Evolutionary conservation across 495 filamentous ascomycete species (phyloP), one percentile per base, ranked within the genome.

Genomic region (Hypomontagnella monticulosa): DNA sequence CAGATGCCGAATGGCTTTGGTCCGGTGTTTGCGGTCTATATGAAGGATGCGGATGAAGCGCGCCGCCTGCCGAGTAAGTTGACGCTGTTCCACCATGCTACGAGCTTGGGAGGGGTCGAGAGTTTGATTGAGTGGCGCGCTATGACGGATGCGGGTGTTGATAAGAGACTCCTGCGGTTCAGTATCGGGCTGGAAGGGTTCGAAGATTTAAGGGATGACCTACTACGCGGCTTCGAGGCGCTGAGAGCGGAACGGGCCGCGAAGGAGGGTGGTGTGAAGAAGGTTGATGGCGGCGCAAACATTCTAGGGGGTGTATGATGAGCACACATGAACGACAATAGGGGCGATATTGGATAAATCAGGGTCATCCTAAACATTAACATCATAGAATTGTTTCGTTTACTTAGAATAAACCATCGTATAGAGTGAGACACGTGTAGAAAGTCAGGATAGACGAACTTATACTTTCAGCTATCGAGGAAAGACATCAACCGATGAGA

Each of bases 1-100:
- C 95, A 98, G 81, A 97, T 99, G 95, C 93, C 94, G 11, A 85
- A 86, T 61, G 95, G 95, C 0, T 96, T 86, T 70, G 93, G 93
- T 0, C 90, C 95, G 3, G 95, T 99, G 7, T 99, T 98, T 70
- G 80, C 89, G 0, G 82, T 97, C 37, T 79, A 74, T 11, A 84
- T 91, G 83, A 83, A 84, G 59, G 78, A 79, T 4, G 81, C 84
- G 66, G 75, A 77, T 4, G 71, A 84, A 42, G 94, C 95, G 2
- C 81, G 82, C 34, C 75, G 78, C 37, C 73, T 99, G 53, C 95
- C 95, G 19, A 89, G 88, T 68, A 87, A 90, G 78, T 73, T 97
- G 71, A 60, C 83, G 20, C 84, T 93, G 50, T 99, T 97, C 80
- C 91, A 96, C 65, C 95, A 99, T 82, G 93, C 95, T 5, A 99